phyloP scores from a whole-genome alignment of 495 filamentous ascomycete species.

The Penicillium daleae region DNA sequence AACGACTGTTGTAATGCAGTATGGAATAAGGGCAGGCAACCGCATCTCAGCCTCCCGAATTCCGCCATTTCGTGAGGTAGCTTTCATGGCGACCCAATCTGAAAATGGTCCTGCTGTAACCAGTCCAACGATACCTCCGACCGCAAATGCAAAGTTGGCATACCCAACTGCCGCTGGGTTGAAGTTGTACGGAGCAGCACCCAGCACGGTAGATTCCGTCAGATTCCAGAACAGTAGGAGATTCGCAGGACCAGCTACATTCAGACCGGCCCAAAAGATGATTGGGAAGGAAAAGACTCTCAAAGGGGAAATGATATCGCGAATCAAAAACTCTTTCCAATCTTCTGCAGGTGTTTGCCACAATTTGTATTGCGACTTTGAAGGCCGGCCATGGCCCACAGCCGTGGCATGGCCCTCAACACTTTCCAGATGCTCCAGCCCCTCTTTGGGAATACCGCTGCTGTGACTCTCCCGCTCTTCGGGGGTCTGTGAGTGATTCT shows the following conservation, averaged over 20 bases:
- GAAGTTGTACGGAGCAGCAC: slow-evolving; percentile 56
- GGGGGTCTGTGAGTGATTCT: background rate
- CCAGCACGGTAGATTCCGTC: slow-evolving; percentile 56
- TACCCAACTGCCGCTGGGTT: slow-evolving; percentile 47
- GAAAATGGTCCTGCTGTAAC: slow-evolving; percentile 56
- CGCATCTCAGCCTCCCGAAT: slow-evolving; percentile 72
- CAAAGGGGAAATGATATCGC: slow-evolving; percentile 50
- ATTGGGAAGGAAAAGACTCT: slow-evolving; percentile 59
- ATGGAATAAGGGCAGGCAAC: slow-evolving; percentile 60
- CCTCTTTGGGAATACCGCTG: background rate
- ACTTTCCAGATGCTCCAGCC: background rate
- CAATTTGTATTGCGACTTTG: slow-evolving; percentile 47
- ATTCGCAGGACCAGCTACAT: slow-evolving; percentile 54
- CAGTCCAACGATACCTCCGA: slow-evolving; percentile 54
- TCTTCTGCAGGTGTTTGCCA: slow-evolving; percentile 45
- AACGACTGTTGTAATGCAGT: slow-evolving; percentile 53
- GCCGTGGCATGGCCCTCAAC: slow-evolving; percentile 26
- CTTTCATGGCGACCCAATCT: slow-evolving; percentile 55
- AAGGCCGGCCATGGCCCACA: slow-evolving; percentile 42
- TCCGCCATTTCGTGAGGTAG: slow-evolving; percentile 54
- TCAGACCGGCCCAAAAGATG: slow-evolving; percentile 54
- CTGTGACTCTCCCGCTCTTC: background rate
- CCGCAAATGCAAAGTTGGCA: slow-evolving; percentile 44
- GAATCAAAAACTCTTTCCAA: slow-evolving; percentile 37
- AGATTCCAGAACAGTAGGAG: slow-evolving; percentile 60